Conservation (phyloP, 768 basidiomycete species). For the Russula emetica region DNA sequence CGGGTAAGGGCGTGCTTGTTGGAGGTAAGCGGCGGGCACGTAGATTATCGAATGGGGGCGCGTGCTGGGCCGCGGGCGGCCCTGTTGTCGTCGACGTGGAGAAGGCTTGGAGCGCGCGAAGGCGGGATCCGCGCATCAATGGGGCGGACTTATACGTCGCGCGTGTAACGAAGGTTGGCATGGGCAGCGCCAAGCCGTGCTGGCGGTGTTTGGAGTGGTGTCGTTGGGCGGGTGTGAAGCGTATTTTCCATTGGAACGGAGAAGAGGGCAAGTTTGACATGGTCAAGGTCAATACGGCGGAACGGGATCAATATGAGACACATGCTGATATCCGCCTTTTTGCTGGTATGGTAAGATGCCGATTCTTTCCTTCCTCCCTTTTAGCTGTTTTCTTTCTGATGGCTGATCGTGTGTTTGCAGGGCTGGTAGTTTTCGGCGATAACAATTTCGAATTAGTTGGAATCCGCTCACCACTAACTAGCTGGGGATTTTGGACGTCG, state of each 20-base stretch:
- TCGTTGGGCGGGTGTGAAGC: slow-evolving; percentile 52
- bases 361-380: not conserved
- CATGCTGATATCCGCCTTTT: slow-evolving; percentile 43
- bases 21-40: not conserved
- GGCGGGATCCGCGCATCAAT: slow-evolving; percentile 42
- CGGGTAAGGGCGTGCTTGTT: no score
- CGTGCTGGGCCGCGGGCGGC: slow-evolving; percentile 7
- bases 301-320: slow-evolving; percentile 43
- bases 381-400: not conserved
- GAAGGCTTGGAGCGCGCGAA: slow-evolving; percentile 36
- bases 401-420: not conserved
- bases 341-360: slow-evolving; percentile 42
- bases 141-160: slow-evolving; percentile 55
- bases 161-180: slow-evolving; percentile 46
- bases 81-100: slow-evolving; percentile 24
- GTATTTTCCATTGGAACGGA: slow-evolving; percentile 51
- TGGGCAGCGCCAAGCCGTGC: slow-evolving; percentile 50
- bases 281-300: slow-evolving; percentile 44
- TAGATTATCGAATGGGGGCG: not conserved
- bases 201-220: slow-evolving; percentile 57
- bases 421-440: slow-evolving; percentile 14
- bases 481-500: not conserved
- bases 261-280: slow-evolving; percentile 38
- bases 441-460: not conserved
- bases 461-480: not conserved